Conservation (phyloP, 1,284 basidiomycete species). For the Ceratobasidium sp. region DNA sequence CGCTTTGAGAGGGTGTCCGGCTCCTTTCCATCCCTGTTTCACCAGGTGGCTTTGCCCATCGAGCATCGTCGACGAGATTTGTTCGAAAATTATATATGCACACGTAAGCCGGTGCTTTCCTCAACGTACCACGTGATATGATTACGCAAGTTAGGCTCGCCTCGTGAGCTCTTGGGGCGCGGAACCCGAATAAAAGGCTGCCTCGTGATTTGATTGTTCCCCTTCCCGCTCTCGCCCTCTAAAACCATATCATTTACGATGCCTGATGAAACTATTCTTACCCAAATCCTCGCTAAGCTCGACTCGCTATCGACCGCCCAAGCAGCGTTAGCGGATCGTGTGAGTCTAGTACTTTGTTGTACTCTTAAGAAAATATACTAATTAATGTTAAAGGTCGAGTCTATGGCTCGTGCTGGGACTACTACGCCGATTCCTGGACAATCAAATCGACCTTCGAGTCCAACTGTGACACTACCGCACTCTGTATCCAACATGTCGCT, state of each 20-base stretch:
- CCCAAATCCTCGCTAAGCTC: constrained; percentile 79
- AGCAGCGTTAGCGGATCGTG: constrained; percentile 81
- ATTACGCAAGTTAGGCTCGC: constrained; percentile 9
- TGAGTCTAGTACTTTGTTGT: constrained; percentile 54
- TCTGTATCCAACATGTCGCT: constrained; percentile 37
- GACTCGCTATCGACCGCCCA: constrained; percentile 78
- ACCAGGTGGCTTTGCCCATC: constrained; percentile 84
- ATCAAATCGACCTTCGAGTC: constrained; percentile 48
- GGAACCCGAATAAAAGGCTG: constrained; percentile 12
- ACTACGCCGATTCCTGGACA: constrained; percentile 45
- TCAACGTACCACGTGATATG: constrained; percentile 31
- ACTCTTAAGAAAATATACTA: background rate
- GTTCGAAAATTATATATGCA: constrained; percentile 16
- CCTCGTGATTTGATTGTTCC: constrained; percentile 10
- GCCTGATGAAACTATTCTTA: constrained; percentile 72
- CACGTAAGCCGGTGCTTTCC: background rate
- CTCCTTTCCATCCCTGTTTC: constrained; percentile 89
- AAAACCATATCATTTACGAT: constrained; percentile 16
- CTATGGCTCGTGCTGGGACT: constrained; percentile 40
- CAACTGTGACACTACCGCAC: constrained; percentile 45
- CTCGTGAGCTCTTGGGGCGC: background rate
- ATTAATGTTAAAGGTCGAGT: constrained; percentile 44
- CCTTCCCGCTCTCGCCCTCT: constrained; percentile 21
- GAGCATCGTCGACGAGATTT: constrained; percentile 57
- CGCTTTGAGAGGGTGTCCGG: constrained; percentile 79